phyloP scores from a whole-genome alignment of 129 eudicot genomes.

The Deinandra increscens region DNA sequence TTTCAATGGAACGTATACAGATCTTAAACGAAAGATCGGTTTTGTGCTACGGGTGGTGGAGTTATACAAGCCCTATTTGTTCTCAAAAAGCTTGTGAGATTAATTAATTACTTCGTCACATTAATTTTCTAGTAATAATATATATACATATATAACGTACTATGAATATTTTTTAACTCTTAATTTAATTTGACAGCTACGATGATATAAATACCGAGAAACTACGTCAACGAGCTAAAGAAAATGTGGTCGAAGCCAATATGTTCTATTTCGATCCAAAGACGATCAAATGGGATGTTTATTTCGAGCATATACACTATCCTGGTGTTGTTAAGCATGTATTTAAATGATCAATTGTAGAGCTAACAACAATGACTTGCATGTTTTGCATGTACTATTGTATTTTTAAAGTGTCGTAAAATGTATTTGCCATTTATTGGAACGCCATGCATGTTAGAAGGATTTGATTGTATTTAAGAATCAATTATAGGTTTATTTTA shows the following conservation, averaged over 20 bases:
- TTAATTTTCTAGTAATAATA: too few species aligned
- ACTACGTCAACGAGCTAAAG: conserved; percentile 47
- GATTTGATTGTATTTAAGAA: too few species aligned
- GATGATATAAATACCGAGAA: conserved; percentile 80
- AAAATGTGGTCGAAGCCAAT: conserved; percentile 41
- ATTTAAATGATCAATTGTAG: conserved; percentile 63
- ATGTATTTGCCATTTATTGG: too few species aligned
- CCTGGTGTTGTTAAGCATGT: conserved; percentile 79
- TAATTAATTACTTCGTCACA: background rate
- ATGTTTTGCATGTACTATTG: too few species aligned
- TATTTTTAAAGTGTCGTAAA: too few species aligned
- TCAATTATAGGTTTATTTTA: too few species aligned
- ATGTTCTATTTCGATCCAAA: conserved; percentile 80
- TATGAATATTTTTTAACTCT: too few species aligned
- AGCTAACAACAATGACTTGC: too few species aligned
- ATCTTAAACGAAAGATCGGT: conserved; percentile 36
- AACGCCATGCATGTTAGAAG: too few species aligned
- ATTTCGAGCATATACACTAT: conserved; percentile 56
- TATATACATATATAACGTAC: too few species aligned
- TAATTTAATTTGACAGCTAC: conserved; percentile 54
- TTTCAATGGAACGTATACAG: conserved; percentile 21
- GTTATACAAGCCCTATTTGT: conserved; percentile 54
- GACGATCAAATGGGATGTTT: conserved; percentile 64
- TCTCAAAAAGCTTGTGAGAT: conserved; percentile 52
- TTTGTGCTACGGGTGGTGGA: conserved; percentile 40